Base-by-base conservation (phyloP, 768 basidiomycete genomes). In the Rhodosporidiobolus sp. region DNA sequence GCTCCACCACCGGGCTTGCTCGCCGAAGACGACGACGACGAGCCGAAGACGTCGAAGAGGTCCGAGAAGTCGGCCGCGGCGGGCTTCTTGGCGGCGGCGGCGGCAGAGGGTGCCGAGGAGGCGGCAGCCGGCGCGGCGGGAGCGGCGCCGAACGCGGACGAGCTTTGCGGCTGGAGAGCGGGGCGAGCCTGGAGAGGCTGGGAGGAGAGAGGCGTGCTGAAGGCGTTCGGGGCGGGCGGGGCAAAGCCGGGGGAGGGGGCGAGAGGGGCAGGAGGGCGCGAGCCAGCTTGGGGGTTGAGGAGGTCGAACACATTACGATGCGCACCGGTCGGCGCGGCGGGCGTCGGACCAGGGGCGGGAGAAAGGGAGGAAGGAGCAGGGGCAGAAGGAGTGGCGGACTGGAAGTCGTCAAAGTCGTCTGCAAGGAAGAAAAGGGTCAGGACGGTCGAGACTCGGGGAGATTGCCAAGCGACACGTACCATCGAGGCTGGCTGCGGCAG, bases 401-500 rank as follows among this genome's bases (percentile, higher is more conserved):
- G 83, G 79, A 84, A 84, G 70, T 84, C 83, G 72, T 83, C 83
- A 79, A 84, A 84, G 73, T 84, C 83, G 73, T 83, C 83, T 72
- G 35, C 9, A n/a, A n/a, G 6, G 19, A 6, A 11, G 8, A 60
- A 38, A 20, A 30, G 34, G 24, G 50, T 46, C 43, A 30, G 62
- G n/a, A n/a, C n/a, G n/a, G n/a, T n/a, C n/a, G n/a, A n/a, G n/a
- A n/a, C n/a, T n/a, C n/a, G n/a, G n/a, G n/a, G n/a, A n/a, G n/a
- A n/a, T n/a, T n/a, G n/a, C n/a, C n/a, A n/a, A n/a, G 43, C 8
- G 45, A 43, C n/a, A 46, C 54, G 46, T 19, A 79, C 79, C 81
- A 67, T 81, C 82, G 38, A 74, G 75, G 77, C 43, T 77, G 65
- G 28, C 45, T 6, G 70, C 77, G 32, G 55, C 69, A 22, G 61